Evolutionary conservation across 768 basidiomycete genomes (phyloP).

Genomic region (Leccinum longicurvipes): DNA sequence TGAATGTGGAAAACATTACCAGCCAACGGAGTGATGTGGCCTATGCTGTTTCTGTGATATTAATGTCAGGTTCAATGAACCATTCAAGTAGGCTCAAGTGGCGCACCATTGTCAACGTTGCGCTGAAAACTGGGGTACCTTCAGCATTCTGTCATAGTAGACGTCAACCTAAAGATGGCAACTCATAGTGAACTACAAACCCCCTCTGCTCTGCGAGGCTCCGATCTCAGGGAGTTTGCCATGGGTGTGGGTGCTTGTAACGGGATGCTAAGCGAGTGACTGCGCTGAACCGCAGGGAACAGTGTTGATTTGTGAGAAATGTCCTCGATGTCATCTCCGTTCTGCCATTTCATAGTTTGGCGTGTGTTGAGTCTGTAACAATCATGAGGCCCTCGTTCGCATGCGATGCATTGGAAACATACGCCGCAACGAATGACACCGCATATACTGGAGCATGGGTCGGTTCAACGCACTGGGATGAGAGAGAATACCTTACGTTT

Average conservation of each 20-base stretch:
- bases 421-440: slow-evolving; percentile 65
- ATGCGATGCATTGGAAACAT: slow-evolving; percentile 17
- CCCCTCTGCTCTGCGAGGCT: not conserved
- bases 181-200: slow-evolving; percentile 4
- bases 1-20: slow-evolving; percentile 1
- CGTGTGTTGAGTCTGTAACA: slow-evolving; percentile 56
- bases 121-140: not conserved
- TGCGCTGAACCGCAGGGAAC: not conserved
- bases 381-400: slow-evolving; percentile 7
- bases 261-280: not conserved
- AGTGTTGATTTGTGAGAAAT: slow-evolving; percentile 17
- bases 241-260: not conserved
- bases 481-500: slow-evolving; percentile 46
- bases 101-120: not conserved
- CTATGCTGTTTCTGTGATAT: not conserved
- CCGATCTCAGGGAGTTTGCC: not conserved
- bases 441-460: slow-evolving; percentile 45
- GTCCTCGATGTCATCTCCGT: slow-evolving; percentile 42
- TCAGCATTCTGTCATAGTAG: not conserved
- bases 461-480: not conserved
- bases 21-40: slow-evolving; percentile 8
- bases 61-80: not conserved
- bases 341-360: slow-evolving; percentile 47
- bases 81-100: not conserved
- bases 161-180: not conserved